These are phyloP conservation scores for Microdochium bolleyi DNA, from an alignment of 2,329 filamentous ascomycete genomes.

Conservation along the genomic window DNA sequence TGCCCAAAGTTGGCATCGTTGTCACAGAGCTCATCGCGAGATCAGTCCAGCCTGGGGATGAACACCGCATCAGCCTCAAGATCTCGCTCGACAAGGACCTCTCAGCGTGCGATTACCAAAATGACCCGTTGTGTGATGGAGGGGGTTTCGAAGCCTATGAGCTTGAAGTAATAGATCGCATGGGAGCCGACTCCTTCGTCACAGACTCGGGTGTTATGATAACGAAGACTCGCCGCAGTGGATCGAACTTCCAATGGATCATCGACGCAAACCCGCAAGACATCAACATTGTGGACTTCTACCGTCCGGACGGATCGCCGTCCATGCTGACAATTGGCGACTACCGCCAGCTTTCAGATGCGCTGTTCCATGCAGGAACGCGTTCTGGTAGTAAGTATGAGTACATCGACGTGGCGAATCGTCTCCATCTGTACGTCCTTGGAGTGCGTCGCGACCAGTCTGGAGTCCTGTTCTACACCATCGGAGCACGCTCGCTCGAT, in stretches of 20 bases:
- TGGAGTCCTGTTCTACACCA: constrained; percentile 38
- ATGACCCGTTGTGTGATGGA: constrained; percentile 41
- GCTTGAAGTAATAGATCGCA: constrained; percentile 43
- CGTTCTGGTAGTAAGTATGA: constrained; percentile 41
- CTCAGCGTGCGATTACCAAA: constrained; percentile 33
- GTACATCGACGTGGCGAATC: constrained; percentile 35
- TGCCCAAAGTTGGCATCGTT: constrained; percentile 33
- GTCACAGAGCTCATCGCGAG: constrained; percentile 38
- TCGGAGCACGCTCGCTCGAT: constrained; percentile 35
- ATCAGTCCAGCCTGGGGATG: constrained; percentile 28
- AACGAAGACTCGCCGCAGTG: constrained; percentile 33
- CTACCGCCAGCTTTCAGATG: constrained; percentile 44
- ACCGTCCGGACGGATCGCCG: constrained; percentile 36
- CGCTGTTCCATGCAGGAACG: constrained; percentile 45
- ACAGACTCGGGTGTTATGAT: constrained; percentile 45
- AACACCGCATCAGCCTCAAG: constrained; percentile 36
- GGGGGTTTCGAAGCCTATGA: constrained; percentile 42
- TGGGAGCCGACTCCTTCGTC: constrained; percentile 44
- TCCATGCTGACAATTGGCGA: constrained; percentile 41
- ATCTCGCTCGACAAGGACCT: constrained; percentile 35
- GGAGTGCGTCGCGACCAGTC: constrained; percentile 28
- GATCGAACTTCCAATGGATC: constrained; percentile 42
- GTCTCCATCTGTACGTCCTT: constrained; percentile 41
- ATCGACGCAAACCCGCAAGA: constrained; percentile 47
- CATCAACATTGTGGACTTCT: constrained; percentile 40